Base-by-base conservation (phyloP, 2,329 filamentous ascomycete species). In the Fusarium metavorans region DNA sequence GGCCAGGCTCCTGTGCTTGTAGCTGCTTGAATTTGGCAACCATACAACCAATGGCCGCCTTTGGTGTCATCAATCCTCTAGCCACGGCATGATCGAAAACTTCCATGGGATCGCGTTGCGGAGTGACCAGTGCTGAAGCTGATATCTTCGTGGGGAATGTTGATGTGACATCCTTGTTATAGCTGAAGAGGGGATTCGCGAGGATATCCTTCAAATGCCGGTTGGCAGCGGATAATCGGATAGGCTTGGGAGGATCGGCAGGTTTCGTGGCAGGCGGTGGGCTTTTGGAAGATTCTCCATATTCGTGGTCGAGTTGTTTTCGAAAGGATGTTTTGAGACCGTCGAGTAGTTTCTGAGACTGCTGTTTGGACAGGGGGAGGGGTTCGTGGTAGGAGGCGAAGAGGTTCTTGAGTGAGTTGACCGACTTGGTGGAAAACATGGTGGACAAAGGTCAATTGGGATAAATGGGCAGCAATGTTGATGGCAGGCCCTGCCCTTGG, bases 301-400 rank as follows among this genome's bases (percentile, higher is more conserved):
- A 87, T 77, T 91, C 89, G 50, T 82, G 84, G 75, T 91, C 88
- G n/a, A 91, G 87, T 34, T 90, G 87, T 64, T 85, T 85, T 61
- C 89, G 86, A 78, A 91, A 91, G 3, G 89, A 90, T 7, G 84
- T 81, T 60, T 89, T 91, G 61, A 91, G 84, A 37, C 86, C 85
- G 64, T 89, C 84, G 71, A 91, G 87, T 10, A 91, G 85, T 75
- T 87, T 87, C 70, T 88, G 85, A 30, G 88, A 87, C 66, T 90
- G 87, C 64, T 85, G 84, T 50, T 83, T 81, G 52, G 83, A 87
- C 43, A 91, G 81, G 2, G 87, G 85, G 2, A 88, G 80, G 8
- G 89, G 88, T 57, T 89, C 87, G 77, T 90, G 88, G 64, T 84
- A 84, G 56, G 82, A 80, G 25, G 82, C 82, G 74, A 84, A 84